Conservation (phyloP, 78 protist species). For the slime mould (Dictyostelium discoideum) region dicty_2.7 NC_007089.4:5142001-5142500, state of each 20-base stretch:
- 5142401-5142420: conserved; percentile 79
- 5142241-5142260: neutral
- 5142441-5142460: conserved; percentile 50
- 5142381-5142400: conserved; percentile 36
- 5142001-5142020: neutral
- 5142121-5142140: neutral
- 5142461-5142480: conserved; percentile 57
- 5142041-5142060: conserved; percentile 9
- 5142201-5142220: neutral
- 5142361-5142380: conserved; percentile 46
- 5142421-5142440: conserved; percentile 76
- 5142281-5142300: neutral
- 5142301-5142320: conserved; percentile 23
- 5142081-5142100: neutral
- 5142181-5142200: neutral
- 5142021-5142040: neutral
- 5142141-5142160: neutral
- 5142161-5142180: neutral
- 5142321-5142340: conserved; percentile 26
- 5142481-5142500: conserved; percentile 32
- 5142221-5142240: neutral
- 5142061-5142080: neutral
- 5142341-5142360: conserved; percentile 62
- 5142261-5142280: conserved; percentile 33
- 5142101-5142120: neutral